Conservation (phyloP, 495 filamentous ascomycete species). For the Penicillium dipodomyicola region DNA sequence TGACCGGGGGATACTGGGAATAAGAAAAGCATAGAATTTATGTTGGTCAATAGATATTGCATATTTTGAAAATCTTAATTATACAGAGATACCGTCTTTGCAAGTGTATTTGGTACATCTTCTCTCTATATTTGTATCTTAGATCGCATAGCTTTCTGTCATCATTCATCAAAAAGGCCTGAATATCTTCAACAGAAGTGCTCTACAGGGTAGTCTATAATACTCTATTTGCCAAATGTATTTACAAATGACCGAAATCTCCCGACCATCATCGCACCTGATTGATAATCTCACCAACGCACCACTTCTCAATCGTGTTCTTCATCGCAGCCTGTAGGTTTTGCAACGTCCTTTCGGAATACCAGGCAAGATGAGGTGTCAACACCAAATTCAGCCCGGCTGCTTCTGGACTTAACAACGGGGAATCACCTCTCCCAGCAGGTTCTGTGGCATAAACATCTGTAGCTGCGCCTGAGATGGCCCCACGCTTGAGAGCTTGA, state of each 20-base stretch:
- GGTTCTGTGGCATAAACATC: constrained; percentile 58
- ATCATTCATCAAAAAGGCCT: not conserved
- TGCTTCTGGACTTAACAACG: constrained; percentile 18
- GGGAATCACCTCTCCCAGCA: constrained; percentile 28
- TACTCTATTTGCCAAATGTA: not conserved
- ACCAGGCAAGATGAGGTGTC: constrained; percentile 45
- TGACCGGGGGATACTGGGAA: not conserved
- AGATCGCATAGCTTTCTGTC: not conserved
- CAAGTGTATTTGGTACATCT: too few species aligned
- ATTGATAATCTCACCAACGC: constrained; percentile 15
- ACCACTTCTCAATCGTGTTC: constrained; percentile 27
- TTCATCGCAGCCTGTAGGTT: constrained; percentile 33
- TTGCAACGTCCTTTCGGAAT: constrained; percentile 32
- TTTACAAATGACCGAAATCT: not conserved
- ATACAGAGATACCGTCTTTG: too few species aligned
- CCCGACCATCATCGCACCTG: constrained; percentile 1
- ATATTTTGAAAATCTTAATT: too few species aligned
- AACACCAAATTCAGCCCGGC: constrained; percentile 36
- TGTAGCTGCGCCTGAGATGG: constrained; percentile 51
- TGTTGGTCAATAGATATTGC: too few species aligned
- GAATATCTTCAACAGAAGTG: not conserved
- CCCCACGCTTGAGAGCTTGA: constrained; percentile 39
- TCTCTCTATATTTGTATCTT: too few species aligned
- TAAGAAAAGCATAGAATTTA: too few species aligned
- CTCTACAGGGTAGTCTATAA: not conserved